phyloP scores from a whole-genome alignment of 2,329 filamentous ascomycete species.

The Aspergillus fumigatiaffinis region DNA sequence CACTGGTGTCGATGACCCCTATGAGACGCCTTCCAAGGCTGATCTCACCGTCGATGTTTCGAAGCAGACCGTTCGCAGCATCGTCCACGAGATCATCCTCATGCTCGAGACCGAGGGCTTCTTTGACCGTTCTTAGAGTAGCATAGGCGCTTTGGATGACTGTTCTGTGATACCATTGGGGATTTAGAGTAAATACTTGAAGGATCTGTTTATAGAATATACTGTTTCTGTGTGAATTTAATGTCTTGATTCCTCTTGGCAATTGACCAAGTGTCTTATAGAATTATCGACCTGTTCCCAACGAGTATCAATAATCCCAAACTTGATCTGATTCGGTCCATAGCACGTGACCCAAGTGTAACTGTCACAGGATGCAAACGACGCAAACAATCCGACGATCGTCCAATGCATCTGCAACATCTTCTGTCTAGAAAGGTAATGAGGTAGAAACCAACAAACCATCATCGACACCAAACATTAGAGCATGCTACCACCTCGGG shows the following conservation, averaged over 20 bases:
- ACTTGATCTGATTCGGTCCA: no score
- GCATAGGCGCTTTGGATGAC: conserved; percentile 8
- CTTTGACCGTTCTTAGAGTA: conserved; percentile 58
- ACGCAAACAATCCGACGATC: conserved; percentile 19
- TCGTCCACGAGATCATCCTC: conserved; percentile 94
- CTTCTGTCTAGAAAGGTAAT: not conserved
- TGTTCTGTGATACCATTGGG: conserved; percentile 11
- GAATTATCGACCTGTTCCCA: no score
- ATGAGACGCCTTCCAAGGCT: conserved; percentile 77
- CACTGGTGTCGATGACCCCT: conserved; percentile 96
- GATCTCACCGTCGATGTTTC: conserved; percentile 80
- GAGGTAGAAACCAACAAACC: not conserved
- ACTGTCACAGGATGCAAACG: not conserved
- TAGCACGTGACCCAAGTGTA: not conserved
- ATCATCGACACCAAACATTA: conserved; percentile 5
- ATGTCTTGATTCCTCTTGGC: conserved; percentile 3
- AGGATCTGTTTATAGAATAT: conserved; percentile 16
- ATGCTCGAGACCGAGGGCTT: conserved; percentile 85
- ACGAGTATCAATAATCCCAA: no score
- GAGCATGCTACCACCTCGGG: conserved; percentile 32
- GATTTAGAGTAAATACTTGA: conserved; percentile 6
- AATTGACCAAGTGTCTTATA: no score
- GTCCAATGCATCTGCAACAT: not conserved
- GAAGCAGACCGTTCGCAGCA: conserved; percentile 84
- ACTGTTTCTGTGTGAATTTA: conserved; percentile 16